phyloP scores from a whole-genome alignment of 257 asterid genomes.

The Perilla frutescens region DNA sequence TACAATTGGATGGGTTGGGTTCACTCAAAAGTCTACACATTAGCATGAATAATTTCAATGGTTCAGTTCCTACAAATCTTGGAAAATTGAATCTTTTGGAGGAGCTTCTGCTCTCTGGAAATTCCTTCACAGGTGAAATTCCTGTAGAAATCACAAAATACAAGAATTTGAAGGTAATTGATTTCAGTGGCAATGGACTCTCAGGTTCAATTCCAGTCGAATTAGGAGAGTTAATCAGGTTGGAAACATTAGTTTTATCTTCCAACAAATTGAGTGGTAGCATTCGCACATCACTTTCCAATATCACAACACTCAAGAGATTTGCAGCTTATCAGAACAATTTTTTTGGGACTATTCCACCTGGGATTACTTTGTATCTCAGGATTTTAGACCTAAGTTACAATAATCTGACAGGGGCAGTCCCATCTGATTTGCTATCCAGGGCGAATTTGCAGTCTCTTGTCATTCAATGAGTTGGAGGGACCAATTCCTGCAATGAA shows the following conservation, averaged over 20 bases:
- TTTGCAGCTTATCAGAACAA: slow-evolving; percentile 66
- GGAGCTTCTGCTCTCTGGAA: slow-evolving; percentile 68
- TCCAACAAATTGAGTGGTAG: slow-evolving; percentile 53
- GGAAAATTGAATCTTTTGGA: slow-evolving; percentile 51
- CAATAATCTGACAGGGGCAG: slow-evolving; percentile 54
- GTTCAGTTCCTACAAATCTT: slow-evolving; percentile 58
- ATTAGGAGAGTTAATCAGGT: slow-evolving; percentile 47
- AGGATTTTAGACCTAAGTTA: slow-evolving; percentile 67
- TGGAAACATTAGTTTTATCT: slow-evolving; percentile 59
- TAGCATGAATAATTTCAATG: slow-evolving; percentile 45
- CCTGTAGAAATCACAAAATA: slow-evolving; percentile 49
- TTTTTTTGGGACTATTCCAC: slow-evolving; percentile 65
- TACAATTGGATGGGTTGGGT: slow-evolving; percentile 55
- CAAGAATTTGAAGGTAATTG: slow-evolving; percentile 58
- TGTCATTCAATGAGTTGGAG: slow-evolving; percentile 55
- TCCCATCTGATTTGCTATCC: slow-evolving; percentile 55
- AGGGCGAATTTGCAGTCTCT: slow-evolving; percentile 51
- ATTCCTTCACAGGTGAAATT: slow-evolving; percentile 48
- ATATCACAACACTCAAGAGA: slow-evolving; percentile 42
- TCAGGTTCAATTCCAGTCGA: slow-evolving; percentile 57
- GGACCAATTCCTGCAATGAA: slow-evolving; percentile 41
- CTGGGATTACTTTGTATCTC: slow-evolving; percentile 51
- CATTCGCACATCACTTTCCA: slow-evolving; percentile 53
- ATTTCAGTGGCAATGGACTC: slow-evolving; percentile 51
- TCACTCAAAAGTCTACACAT: slow-evolving; percentile 66